Percentiles rank a stretch among this genome's conserved stretches.
Conservation (phyloP, 805 yeast genomes). For the Spathaspora gorwiae region DNA sequence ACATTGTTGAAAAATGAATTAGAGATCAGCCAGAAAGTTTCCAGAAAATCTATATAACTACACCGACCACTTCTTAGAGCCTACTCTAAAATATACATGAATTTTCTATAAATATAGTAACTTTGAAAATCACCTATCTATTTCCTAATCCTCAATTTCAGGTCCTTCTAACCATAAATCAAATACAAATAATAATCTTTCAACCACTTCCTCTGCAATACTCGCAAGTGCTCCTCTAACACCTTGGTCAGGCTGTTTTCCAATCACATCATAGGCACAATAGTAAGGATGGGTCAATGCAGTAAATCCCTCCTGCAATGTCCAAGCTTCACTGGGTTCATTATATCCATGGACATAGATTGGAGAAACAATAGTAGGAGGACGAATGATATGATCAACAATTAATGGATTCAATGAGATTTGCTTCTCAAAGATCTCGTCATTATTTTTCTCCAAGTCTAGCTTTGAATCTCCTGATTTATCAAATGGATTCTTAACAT, state of each 20-base stretch:
- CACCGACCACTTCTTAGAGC: background rate
- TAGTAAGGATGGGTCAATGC: slow-evolving; percentile 20
- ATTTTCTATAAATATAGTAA: too few relatives aligned
- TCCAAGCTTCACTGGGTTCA: slow-evolving; percentile 29
- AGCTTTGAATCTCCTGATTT: background rate
- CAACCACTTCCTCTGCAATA: slow-evolving; percentile 9
- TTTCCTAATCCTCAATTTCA: background rate
- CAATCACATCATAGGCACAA: slow-evolving; percentile 33
- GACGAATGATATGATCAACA: slow-evolving; percentile 20
- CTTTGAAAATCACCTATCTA: background rate
- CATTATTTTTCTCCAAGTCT: slow-evolving; percentile 1
- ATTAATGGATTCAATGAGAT: slow-evolving; percentile 18
- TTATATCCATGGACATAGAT: slow-evolving; percentile 11
- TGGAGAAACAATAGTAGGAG: slow-evolving; percentile 17
- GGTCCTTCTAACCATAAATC: slow-evolving; percentile 21
- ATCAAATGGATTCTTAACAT: slow-evolving; percentile 5
- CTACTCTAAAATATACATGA: too few relatives aligned
- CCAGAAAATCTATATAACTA: background rate
- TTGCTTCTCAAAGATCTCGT: slow-evolving; percentile 6
- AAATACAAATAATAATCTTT: slow-evolving; percentile 14
- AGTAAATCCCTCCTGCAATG: slow-evolving; percentile 12
- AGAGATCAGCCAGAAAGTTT: background rate
- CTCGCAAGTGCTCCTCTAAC: slow-evolving; percentile 16
- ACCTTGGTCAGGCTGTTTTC: slow-evolving; percentile 14
- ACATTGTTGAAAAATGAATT: too few relatives aligned